Evolutionary conservation across 768 basidiomycete species (phyloP), one percentile per base, ranked within the genome.

Genomic region (Artomyces pyxidatus): DNA sequence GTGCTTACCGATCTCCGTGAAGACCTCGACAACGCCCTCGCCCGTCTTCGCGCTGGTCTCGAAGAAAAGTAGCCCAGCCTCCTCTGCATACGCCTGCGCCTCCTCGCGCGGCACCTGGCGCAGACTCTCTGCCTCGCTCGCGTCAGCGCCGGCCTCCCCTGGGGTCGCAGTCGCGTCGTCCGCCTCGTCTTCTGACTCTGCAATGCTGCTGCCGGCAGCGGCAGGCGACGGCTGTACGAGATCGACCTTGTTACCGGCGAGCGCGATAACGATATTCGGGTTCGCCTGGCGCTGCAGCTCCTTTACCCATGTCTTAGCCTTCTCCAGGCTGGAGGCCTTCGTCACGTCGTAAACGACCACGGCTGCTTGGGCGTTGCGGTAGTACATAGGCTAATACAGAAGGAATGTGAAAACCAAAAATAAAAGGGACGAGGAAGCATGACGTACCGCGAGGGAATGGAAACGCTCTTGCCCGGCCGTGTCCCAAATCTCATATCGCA

Each of bases 381-480:
- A 97, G 66, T 96, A 96, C 95, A 98, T 98, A 40, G 96, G 95
- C 88, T 90, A 52, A n/a, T n/a, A n/a, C n/a, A n/a, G n/a, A n/a
- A n/a, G 17, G 48, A 32, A 47, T 48, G 40, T 43, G 25, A 50
- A 27, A 39, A 42, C 48, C 19, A 6, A 30, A 37, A 17, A 22
- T 25, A n/a, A n/a, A 43, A 21, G 1, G 42, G 9, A 5, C 38
- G n/a, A 42, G 41, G 28, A 11, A 27, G 35, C 23, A 50, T 12
- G 51, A 77, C 86, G 63, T 64, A 89, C 88, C 26, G 94, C 94
- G 48, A 96, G 83, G 43, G 94, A 96, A 65, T 97, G 95, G 71
- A 98, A 98, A 45, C 95, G 88, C 69, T 97, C 94, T 71, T 91
- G 87, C 45, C 88, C 90, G 29, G 91, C 90, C 42, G 91, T 94